Conservation (phyloP, 306 rosid genomes). For the Luffa aegyptiaca region DNA sequence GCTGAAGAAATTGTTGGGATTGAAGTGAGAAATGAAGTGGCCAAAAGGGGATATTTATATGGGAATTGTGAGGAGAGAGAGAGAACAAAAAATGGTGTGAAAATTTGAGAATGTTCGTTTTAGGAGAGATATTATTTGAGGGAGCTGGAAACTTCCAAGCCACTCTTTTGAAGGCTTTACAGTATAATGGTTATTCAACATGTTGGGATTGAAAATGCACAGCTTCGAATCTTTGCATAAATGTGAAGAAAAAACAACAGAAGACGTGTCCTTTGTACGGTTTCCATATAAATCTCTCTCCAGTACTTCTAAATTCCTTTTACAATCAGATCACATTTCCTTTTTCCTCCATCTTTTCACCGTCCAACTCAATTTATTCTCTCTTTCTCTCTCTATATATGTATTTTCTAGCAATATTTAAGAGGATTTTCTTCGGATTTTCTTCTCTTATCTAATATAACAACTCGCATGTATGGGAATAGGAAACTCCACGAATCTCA, state of each 20-base stretch:
- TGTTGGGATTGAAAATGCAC: slow-evolving; percentile 10
- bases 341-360: slow-evolving; percentile 8
- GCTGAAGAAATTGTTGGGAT: background rate
- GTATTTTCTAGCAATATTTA: too few species aligned
- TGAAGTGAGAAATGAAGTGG: slow-evolving; percentile 4
- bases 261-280: slow-evolving; percentile 55
- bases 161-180: background rate
- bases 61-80: background rate
- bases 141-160: slow-evolving; percentile 9
- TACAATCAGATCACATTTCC: background rate
- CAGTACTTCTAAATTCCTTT: background rate
- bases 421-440: background rate
- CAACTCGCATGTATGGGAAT: too few species aligned
- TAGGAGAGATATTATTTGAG: background rate
- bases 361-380: slow-evolving; percentile 5
- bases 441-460: background rate
- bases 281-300: slow-evolving; percentile 10
- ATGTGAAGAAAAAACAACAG: slow-evolving; percentile 15
- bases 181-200: background rate
- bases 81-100: background rate
- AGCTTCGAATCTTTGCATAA: slow-evolving; percentile 42
- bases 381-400: background rate
- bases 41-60: background rate
- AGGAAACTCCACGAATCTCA: too few species aligned
- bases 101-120: background rate